Base-by-base conservation (phyloP, 2,329 filamentous ascomycete genomes). In the Stylonectria norvegica region DNA sequence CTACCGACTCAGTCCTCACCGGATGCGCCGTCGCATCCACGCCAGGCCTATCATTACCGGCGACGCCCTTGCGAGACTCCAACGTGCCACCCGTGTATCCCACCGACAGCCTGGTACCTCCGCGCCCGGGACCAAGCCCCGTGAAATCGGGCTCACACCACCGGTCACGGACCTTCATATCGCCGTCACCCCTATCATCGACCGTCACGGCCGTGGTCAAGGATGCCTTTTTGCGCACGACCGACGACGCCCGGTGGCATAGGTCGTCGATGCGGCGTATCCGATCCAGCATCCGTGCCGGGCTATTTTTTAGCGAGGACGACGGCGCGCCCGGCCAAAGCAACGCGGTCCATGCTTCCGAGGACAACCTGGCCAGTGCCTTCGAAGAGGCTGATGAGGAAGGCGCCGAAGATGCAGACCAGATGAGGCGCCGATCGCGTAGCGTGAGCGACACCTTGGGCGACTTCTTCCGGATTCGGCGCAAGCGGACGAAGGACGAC, bases 131-230 rank as follows among this genome's bases (percentile, higher is more conserved):
- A 7, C 45, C 52, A 17, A 57, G 56, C 20, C 42, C 49, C 50
- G 40, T 62, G 55, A 55, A 65, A 50, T 35, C 57, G 44, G 38
- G 57, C 51, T 29, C 51, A 46, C 47, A 60, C 55, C 47, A 59
- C 52, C 47, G 62, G 51, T 45, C 69, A 19, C 71, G 70, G 20
- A 68, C 71, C 2, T 70, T 81, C 25, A 77, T 79, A 45, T 80
- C 76, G 3, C 77, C 78, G 9, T 80, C 77, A 0, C 78, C 78
- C 0, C 67, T 81, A 22, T 78, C 76, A 2, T 79, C 76, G 0
- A 79, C 78, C 2, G 73, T 81, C 25, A 77, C 69, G 14, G 74
- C 75, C 0, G 75, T 78, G 1, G 73, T 81, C 30, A 73, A 76
- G 29, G 77, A 81, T 48, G 74, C 70, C 9, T 65, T 79, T 20